Evolutionary conservation across 768 basidiomycete species (phyloP).

Genomic region (Mycena filopes): DNA sequence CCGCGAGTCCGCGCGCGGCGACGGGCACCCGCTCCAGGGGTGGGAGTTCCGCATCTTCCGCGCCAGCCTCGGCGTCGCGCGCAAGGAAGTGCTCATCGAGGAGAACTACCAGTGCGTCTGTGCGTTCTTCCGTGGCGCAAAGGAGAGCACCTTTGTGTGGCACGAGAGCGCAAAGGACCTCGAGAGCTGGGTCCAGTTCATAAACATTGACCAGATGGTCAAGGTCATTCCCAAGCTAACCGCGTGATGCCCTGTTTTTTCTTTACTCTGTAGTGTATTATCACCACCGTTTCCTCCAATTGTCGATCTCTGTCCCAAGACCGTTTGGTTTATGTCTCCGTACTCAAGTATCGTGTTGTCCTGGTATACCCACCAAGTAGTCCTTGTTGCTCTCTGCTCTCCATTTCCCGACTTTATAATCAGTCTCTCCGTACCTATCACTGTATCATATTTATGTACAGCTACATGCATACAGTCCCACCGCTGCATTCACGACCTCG

Average conservation of each 20-base stretch:
- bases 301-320: no score
- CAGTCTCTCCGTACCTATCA: no score
- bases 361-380: no score
- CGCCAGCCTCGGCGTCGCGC: conserved; percentile 75
- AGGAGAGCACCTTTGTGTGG: conserved; percentile 77
- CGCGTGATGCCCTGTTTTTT: conserved; percentile 50
- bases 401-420: no score
- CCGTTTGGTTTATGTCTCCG: no score
- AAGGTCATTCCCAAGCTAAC: conserved; percentile 81
- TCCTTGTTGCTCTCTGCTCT: no score
- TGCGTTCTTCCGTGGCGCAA: conserved; percentile 78
- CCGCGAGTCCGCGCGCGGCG: conserved; percentile 68
- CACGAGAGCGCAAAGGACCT: conserved; percentile 73
- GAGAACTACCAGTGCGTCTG: conserved; percentile 82
- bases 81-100: conserved; percentile 63
- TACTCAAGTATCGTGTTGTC: no score
- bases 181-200: conserved; percentile 86
- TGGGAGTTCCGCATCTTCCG: conserved; percentile 91
- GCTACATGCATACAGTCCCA: no score
- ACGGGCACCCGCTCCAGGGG: conserved; percentile 74
- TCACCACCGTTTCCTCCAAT: no score
- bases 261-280: not conserved
- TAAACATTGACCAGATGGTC: conserved; percentile 84
- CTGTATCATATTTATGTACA: no score
- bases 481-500: conserved; percentile 37